Conservation (phyloP, 139 green algal species). For the Picochlorum sp. region DNA sequence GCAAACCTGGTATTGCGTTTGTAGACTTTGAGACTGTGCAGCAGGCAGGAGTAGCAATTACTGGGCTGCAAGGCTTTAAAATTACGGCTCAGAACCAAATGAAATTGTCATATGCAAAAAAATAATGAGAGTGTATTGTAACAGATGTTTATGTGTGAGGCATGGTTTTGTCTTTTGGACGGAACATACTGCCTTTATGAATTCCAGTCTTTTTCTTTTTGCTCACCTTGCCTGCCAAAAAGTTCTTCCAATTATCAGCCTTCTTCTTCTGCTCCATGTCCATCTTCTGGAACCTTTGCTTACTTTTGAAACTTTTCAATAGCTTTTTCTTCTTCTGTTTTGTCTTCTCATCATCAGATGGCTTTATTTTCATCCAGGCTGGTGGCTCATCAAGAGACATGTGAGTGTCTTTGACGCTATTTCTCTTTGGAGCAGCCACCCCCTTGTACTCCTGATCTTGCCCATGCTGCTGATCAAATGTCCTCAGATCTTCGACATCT, state of each 20-base stretch:
- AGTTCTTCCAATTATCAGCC: constrained; percentile 26
- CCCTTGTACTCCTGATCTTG: constrained; percentile 36
- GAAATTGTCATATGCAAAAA: constrained; percentile 83
- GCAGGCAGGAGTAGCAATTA: constrained; percentile 55
- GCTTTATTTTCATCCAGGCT: constrained; percentile 73
- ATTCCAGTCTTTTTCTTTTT: constrained; percentile 42
- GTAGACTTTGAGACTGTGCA: constrained; percentile 81
- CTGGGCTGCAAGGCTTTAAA: constrained; percentile 89
- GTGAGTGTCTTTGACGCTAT: constrained; percentile 54
- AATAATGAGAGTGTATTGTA: constrained; percentile 33
- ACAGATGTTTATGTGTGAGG: neutral
- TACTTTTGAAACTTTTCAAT: constrained; percentile 75
- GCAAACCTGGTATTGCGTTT: constrained; percentile 91
- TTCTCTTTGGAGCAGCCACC: constrained; percentile 66
- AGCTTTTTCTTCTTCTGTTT: constrained; percentile 71
- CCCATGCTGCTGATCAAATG: constrained; percentile 11
- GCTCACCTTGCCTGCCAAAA: constrained; percentile 12
- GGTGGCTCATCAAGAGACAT: constrained; percentile 18
- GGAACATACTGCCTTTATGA: constrained; percentile 16
- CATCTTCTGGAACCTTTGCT: constrained; percentile 69
- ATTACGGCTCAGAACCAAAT: constrained; percentile 82
- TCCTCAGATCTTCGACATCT: constrained; percentile 30
- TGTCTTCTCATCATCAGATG: constrained; percentile 71
- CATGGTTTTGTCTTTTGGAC: constrained; percentile 47
- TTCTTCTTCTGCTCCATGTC: constrained; percentile 47